Conservation (phyloP, 805 yeast species). For the Cyberlindnera americana region DNA sequence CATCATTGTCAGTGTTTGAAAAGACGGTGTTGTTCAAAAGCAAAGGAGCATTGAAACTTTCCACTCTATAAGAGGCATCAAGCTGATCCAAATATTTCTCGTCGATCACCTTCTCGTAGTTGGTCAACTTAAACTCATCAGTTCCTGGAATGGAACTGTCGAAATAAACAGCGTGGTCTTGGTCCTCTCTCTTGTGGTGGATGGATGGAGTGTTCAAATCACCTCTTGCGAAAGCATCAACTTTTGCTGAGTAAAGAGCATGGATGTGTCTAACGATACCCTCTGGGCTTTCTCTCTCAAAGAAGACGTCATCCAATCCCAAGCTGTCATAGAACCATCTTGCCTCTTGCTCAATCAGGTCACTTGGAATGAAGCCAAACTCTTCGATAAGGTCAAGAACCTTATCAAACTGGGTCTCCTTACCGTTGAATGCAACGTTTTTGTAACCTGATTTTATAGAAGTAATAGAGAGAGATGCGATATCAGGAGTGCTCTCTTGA, state of each 20-base stretch:
- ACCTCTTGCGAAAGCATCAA: conserved; percentile 76
- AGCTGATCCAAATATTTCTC: conserved; percentile 67
- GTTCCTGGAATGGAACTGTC: conserved; percentile 62
- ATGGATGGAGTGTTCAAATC: conserved; percentile 55
- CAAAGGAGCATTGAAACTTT: conserved; percentile 70
- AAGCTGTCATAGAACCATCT: conserved; percentile 83
- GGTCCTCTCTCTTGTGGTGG: conserved; percentile 73
- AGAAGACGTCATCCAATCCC: conserved; percentile 90
- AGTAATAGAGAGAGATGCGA: conserved; percentile 38
- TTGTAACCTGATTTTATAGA: conserved; percentile 59
- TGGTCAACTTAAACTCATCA: conserved; percentile 38
- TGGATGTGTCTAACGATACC: conserved; percentile 82
- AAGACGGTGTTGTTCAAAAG: conserved; percentile 33
- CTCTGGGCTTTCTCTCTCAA: conserved; percentile 78
- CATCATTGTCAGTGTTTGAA: conserved; percentile 21
- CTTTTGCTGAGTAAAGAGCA: conserved; percentile 87
- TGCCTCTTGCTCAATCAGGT: conserved; percentile 79
- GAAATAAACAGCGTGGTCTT: conserved; percentile 88
- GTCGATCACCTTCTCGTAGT: conserved; percentile 76
- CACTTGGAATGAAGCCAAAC: conserved; percentile 86
- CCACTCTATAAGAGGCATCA: conserved; percentile 59
- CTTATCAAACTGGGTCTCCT: conserved; percentile 71
- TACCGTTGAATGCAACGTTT: conserved; percentile 72
- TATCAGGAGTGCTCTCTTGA: conserved; percentile 30
- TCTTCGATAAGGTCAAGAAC: conserved; percentile 80